These are phyloP conservation scores for Kuraishia floccosa DNA, from an alignment of 805 yeast genomes.

Conservation along the genomic window DNA sequence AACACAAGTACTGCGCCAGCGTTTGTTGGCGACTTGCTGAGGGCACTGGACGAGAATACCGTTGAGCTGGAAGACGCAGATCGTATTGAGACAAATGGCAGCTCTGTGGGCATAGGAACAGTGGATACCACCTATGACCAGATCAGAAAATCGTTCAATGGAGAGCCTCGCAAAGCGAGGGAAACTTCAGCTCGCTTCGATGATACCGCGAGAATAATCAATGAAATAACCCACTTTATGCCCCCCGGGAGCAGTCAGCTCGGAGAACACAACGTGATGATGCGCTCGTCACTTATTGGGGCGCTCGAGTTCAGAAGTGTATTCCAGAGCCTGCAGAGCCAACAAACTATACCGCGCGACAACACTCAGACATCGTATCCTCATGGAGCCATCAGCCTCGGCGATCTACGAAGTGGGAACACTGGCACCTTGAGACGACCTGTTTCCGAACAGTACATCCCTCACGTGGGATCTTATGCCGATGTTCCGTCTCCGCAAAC, in stretches of 20 bases:
- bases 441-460: neutral
- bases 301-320: conserved; percentile 7
- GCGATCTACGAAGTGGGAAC: neutral
- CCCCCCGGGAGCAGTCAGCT: neutral
- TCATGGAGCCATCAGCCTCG: neutral
- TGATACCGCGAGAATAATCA: too few species aligned
- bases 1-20: too few species aligned
- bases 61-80: too few species aligned
- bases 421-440: neutral
- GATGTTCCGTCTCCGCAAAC: neutral
- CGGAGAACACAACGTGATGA: neutral
- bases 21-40: too few species aligned
- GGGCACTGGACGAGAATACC: too few species aligned
- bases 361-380: too few species aligned
- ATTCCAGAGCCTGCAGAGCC: conserved; percentile 4
- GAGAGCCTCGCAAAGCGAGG: too few species aligned
- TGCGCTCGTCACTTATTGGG: conserved; percentile 6
- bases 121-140: too few species aligned
- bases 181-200: too few species aligned
- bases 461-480: neutral
- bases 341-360: conserved; percentile 4
- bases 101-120: too few species aligned
- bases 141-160: too few species aligned
- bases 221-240: neutral
- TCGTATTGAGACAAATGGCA: too few species aligned